These are phyloP conservation scores for Pisolithus thermaeus DNA, from an alignment of 1,284 basidiomycete genomes.

Conservation along the genomic window DNA sequence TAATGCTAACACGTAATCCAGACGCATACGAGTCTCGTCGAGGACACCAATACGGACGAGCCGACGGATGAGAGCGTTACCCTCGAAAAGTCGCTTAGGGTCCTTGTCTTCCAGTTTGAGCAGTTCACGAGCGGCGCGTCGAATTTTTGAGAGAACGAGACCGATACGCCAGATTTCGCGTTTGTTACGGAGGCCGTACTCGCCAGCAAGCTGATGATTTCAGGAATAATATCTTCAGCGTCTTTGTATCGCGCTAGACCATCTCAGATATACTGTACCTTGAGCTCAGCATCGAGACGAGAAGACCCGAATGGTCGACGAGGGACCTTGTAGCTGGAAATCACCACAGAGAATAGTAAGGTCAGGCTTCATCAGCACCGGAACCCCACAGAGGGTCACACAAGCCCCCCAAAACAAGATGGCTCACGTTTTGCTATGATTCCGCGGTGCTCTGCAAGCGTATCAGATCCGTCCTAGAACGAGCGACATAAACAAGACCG, in stretches of 20 bases:
- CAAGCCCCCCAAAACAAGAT: slow-evolving; percentile 34
- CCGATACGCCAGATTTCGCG: slow-evolving; percentile 99
- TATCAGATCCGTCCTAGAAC: slow-evolving; percentile 31
- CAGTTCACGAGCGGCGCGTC: slow-evolving; percentile 99
- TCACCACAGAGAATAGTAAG: slow-evolving; percentile 37
- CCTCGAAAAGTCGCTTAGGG: slow-evolving; percentile 99
- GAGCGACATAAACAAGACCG: slow-evolving; percentile 23
- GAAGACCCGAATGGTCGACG: slow-evolving; percentile 96
- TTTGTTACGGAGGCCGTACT: slow-evolving; percentile 99
- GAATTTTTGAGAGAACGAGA: slow-evolving; percentile 97
- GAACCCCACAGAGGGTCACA: slow-evolving; percentile 57
- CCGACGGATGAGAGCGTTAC: slow-evolving; percentile 98
- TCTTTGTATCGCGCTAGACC: neutral
- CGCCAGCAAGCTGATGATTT: slow-evolving; percentile 81
- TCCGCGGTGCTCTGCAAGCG: slow-evolving; percentile 73
- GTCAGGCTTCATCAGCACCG: slow-evolving; percentile 35
- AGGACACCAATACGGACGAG: slow-evolving; percentile 99
- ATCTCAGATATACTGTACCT: slow-evolving; percentile 49
- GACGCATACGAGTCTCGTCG: slow-evolving; percentile 97
- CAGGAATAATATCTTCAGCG: neutral
- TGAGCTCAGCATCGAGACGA: slow-evolving; percentile 98
- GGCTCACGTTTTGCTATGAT: slow-evolving; percentile 86
- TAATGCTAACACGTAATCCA: slow-evolving; percentile 99
- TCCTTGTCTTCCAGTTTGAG: slow-evolving; percentile 99
- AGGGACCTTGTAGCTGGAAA: slow-evolving; percentile 91